phyloP scores from a whole-genome alignment of 1,139 yeast species.

The Candida tetrigidarum region DNA sequence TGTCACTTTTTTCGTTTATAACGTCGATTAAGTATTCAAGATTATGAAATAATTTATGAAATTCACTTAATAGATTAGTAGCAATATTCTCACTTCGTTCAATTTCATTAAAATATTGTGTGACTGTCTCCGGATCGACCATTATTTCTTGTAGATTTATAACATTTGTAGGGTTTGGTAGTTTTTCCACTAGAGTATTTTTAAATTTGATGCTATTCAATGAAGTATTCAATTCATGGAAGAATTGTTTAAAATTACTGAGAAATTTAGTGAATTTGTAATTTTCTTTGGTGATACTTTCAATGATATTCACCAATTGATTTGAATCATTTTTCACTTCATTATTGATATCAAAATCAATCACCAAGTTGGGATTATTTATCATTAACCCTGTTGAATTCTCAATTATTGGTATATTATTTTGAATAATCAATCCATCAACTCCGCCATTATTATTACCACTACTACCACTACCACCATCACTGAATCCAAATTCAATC shows the following conservation, averaged over 20 bases:
- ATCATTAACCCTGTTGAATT: constrained; percentile 22
- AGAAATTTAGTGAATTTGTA: constrained; percentile 39
- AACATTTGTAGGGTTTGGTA: constrained; percentile 40
- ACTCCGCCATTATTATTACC: constrained; percentile 24
- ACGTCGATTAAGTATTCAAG: constrained; percentile 17
- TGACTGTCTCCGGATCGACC: constrained; percentile 23
- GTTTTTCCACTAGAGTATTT: constrained; percentile 11
- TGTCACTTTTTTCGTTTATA: constrained; percentile 9
- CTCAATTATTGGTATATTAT: constrained; percentile 39
- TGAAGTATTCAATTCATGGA: constrained; percentile 26
- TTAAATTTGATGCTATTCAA: constrained; percentile 22
- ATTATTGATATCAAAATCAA: constrained; percentile 24
- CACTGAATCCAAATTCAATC: constrained; percentile 29
- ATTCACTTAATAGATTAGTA: constrained; percentile 37
- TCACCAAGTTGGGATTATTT: constrained; percentile 9
- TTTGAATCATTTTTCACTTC: constrained; percentile 42
- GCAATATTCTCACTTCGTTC: constrained; percentile 42
- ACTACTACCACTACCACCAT: neutral
- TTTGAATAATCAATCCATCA: constrained; percentile 25
- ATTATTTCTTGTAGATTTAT: constrained; percentile 31
- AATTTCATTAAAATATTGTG: constrained; percentile 33
- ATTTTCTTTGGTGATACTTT: constrained; percentile 45
- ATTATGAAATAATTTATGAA: constrained; percentile 34
- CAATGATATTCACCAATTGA: constrained; percentile 43
- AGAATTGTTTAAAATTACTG: constrained; percentile 34